Evolutionary conservation across 192 early-diverging fungal species (phyloP).

Genomic region (Umbelopsis sp.): DNA sequence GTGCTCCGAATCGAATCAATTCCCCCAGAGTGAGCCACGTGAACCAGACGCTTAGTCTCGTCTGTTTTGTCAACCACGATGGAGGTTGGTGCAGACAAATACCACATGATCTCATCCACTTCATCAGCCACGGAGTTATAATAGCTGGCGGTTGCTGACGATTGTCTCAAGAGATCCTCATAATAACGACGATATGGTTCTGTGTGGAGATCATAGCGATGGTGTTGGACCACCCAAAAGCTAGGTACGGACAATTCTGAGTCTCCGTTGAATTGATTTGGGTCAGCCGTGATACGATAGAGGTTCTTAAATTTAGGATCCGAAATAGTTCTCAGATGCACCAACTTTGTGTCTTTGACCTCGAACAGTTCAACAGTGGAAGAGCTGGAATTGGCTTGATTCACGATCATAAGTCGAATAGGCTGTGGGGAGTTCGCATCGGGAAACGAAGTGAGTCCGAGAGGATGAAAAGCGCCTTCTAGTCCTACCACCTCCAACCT

Average conservation of each 20-base stretch:
- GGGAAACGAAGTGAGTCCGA: conserved; percentile 10
- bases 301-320: background rate
- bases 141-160: background rate
- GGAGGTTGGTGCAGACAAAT: conserved; percentile 2
- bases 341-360: background rate
- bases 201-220: background rate
- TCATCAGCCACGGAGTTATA: conserved; percentile 9
- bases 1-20: conserved; percentile 6
- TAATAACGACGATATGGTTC: background rate
- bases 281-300: conserved; percentile 19
- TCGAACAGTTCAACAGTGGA: conserved; percentile 22
- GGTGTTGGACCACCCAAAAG: conserved; percentile 20
- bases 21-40: conserved; percentile 2
- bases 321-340: conserved; percentile 10
- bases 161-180: conserved; percentile 6
- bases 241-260: background rate
- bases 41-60: background rate
- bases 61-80: background rate
- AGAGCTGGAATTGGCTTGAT: conserved; percentile 12
- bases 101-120: conserved; percentile 1
- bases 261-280: background rate
- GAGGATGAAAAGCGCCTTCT: conserved; percentile 16
- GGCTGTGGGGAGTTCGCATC: background rate
- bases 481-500: background rate
- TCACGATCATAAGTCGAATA: conserved; percentile 12